A percentile compares a stretch with the other conserved stretches of the same genome.
Evolutionary conservation across 148 eudicot species (phyloP).

Genomic region (Oxyria digyna): DNA sequence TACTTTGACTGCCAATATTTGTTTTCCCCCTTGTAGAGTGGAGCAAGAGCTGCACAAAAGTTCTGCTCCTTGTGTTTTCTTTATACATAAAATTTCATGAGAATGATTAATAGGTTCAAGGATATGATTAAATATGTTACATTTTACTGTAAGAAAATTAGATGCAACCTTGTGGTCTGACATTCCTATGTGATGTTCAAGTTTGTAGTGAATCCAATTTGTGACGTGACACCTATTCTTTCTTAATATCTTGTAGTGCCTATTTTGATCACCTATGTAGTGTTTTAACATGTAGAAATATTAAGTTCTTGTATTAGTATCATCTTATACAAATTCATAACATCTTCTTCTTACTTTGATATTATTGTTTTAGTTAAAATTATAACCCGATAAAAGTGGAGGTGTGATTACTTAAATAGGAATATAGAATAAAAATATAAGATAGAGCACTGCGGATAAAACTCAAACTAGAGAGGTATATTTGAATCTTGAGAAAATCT

Average conservation of each 20-base stretch:
- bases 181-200: not conserved
- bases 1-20: too few species aligned
- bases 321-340: not conserved
- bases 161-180: not conserved
- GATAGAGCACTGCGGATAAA: not conserved
- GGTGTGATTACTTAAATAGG: too few species aligned
- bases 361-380: too few species aligned
- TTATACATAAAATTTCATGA: not conserved
- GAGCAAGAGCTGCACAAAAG: constrained; percentile 65
- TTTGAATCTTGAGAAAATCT: not conserved
- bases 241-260: not conserved
- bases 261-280: not conserved
- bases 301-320: not conserved
- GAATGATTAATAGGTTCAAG: not conserved
- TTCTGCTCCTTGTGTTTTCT: constrained; percentile 70
- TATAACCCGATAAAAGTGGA: too few species aligned
- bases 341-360: not conserved
- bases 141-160: not conserved
- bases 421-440: not conserved
- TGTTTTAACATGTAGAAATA: not conserved
- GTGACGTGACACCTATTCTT: not conserved
- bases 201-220: not conserved
- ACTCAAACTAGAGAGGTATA: not conserved
- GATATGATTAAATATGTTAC: not conserved
- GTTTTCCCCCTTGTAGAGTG: constrained; percentile 39